Evolutionary conservation across 2,329 filamentous ascomycete species (phyloP).

Genomic region (Claviceps lovelessii): DNA sequence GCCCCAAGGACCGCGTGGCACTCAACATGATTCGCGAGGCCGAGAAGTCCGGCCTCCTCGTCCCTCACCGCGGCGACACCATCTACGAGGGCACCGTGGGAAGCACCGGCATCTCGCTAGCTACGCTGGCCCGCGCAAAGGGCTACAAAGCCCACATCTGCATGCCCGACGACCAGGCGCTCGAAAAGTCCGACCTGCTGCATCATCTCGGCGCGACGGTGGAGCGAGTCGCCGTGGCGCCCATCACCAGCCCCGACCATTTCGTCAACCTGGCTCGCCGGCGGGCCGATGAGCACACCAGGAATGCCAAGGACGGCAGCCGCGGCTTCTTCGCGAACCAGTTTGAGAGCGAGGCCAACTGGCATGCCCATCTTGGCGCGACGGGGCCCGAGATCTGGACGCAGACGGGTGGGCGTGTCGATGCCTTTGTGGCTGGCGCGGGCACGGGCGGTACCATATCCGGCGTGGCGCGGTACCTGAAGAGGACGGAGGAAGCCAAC

Average conservation of each 20-base stretch:
- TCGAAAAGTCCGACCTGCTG: constrained; percentile 80
- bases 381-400: constrained; percentile 83
- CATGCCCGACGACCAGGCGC: constrained; percentile 85
- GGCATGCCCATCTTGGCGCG: constrained; percentile 62
- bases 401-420: constrained; percentile 60
- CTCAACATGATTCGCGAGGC: constrained; percentile 76
- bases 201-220: constrained; percentile 84
- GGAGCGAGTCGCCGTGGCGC: constrained; percentile 76
- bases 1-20: constrained; percentile 89
- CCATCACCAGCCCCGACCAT: constrained; percentile 84
- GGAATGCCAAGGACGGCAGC: constrained; percentile 40
- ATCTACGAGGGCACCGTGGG: constrained; percentile 97
- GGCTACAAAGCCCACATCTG: constrained; percentile 92
- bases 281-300: constrained; percentile 61
- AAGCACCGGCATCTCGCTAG: constrained; percentile 89
- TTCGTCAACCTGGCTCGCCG: constrained; percentile 84
- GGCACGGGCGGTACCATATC: constrained; percentile 90
- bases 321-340: constrained; percentile 90
- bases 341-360: constrained; percentile 86
- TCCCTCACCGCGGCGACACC: constrained; percentile 71
- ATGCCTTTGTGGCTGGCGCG: constrained; percentile 85
- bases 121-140: constrained; percentile 70
- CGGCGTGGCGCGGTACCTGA: constrained; percentile 71
- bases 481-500: constrained; percentile 47
- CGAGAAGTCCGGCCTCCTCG: constrained; percentile 61